Evolutionary conservation across 2,329 filamentous ascomycete species (phyloP).

Genomic region (Hymenoscyphus linearis): DNA sequence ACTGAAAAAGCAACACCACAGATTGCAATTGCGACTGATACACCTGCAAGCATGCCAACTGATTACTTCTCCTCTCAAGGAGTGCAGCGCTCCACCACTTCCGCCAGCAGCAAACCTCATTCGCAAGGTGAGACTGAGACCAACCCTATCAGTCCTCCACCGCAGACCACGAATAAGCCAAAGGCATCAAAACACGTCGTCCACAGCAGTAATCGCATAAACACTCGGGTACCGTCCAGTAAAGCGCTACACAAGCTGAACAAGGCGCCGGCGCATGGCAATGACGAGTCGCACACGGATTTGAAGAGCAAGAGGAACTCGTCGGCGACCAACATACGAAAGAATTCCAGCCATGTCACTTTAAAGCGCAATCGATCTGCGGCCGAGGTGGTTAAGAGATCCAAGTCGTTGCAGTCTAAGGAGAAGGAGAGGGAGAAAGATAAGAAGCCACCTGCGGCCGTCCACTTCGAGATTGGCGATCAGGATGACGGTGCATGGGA

Average conservation of each 20-base stretch:
- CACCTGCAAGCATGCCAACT: conserved; percentile 23
- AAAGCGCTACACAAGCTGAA: conserved; percentile 29
- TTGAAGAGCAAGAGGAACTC: conserved; percentile 24
- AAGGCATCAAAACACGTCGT: conserved; percentile 30
- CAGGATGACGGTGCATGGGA: conserved; percentile 58
- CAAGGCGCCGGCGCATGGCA: conserved; percentile 24
- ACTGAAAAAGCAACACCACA: conserved; percentile 2
- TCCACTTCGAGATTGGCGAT: conserved; percentile 59
- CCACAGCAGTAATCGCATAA: conserved; percentile 20
- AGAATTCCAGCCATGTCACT: conserved; percentile 47
- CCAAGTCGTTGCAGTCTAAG: conserved; percentile 40
- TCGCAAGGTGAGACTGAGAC: conserved; percentile 16
- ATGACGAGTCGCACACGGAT: conserved; percentile 27
- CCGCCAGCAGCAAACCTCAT: conserved; percentile 13
- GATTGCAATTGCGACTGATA: conserved; percentile 13
- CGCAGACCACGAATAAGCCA: conserved; percentile 24
- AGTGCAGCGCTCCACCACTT: conserved; percentile 23
- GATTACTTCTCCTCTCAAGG: conserved; percentile 20
- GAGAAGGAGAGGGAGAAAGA: conserved; percentile 37
- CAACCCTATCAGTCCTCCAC: conserved; percentile 20
- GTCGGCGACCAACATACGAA: conserved; percentile 33
- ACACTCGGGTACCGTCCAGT: conserved; percentile 27
- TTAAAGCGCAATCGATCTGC: conserved; percentile 58
- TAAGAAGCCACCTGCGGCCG: conserved; percentile 45
- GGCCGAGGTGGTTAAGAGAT: conserved; percentile 47